A percentile compares a stretch with the other conserved stretches of the same genome.
Conservation (phyloP, 306 rosid genomes). For the Castanea crenata region DNA sequence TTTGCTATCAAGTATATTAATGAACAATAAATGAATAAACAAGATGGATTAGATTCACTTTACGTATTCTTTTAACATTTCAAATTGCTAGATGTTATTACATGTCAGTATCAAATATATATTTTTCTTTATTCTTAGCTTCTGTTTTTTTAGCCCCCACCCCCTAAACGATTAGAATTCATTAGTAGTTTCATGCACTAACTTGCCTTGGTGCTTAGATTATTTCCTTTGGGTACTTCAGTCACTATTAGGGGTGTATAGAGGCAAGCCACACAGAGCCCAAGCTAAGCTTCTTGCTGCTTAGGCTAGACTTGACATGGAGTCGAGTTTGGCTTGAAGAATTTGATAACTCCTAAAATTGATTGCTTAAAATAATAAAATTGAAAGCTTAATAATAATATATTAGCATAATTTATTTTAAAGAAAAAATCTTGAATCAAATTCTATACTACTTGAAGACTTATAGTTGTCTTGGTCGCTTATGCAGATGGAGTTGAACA, state of each 20-base stretch:
- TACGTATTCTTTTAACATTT: not conserved
- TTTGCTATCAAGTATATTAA: not conserved
- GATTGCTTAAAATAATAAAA: not conserved
- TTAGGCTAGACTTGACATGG: too few species aligned
- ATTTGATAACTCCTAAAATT: not conserved
- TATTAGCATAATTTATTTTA: too few species aligned
- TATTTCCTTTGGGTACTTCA: too few species aligned
- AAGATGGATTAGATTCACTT: not conserved
- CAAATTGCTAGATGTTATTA: not conserved
- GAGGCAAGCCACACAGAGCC: not conserved
- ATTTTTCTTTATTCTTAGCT: not conserved
- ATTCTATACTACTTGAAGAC: not conserved
- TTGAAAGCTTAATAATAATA: too few species aligned
- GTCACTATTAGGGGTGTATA: not conserved
- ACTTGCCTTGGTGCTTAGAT: not conserved
- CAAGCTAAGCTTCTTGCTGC: not conserved
- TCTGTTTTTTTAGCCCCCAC: not conserved
- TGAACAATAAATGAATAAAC: not conserved
- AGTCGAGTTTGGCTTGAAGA: not conserved
- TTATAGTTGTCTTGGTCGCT: constrained; percentile 6
- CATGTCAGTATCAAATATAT: not conserved
- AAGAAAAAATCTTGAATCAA: not conserved
- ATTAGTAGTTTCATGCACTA: not conserved
- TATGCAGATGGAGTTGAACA: constrained; percentile 72
- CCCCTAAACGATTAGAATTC: not conserved